phyloP scores from a whole-genome alignment of 1,139 yeast genomes.

The Eremothecium coryli region DNA sequence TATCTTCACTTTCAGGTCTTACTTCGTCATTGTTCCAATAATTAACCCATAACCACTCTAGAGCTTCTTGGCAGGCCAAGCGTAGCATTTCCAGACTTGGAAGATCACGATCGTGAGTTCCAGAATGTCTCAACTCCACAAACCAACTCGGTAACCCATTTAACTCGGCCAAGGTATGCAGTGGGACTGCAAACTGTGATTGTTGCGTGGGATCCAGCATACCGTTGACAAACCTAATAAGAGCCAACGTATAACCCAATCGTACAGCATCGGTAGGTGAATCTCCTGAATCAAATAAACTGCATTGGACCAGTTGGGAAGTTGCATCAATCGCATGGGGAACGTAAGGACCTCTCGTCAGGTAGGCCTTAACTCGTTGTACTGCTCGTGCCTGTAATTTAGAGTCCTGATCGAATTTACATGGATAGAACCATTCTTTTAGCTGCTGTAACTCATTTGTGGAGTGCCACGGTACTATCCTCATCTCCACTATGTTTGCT shows the following conservation, averaged over 20 bases:
- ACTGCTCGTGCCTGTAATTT: conserved; percentile 42
- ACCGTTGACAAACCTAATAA: conserved; percentile 87
- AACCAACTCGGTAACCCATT: conserved; percentile 69
- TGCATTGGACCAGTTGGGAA: conserved; percentile 47
- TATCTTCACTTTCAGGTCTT: conserved; percentile 25
- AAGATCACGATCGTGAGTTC: conserved; percentile 73
- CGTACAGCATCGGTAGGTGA: conserved; percentile 18
- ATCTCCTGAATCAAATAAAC: conserved; percentile 35
- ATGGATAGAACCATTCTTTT: conserved; percentile 50
- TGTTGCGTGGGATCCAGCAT: conserved; percentile 80
- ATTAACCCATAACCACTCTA: conserved; percentile 64
- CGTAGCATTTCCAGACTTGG: conserved; percentile 66
- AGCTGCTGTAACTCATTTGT: conserved; percentile 44
- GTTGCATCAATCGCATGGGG: conserved; percentile 80
- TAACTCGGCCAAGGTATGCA: conserved; percentile 62
- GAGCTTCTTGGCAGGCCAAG: conserved; percentile 47
- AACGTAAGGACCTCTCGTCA: conserved; percentile 53
- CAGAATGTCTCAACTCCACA: conserved; percentile 84
- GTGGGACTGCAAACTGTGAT: conserved; percentile 67
- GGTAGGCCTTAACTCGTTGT: conserved; percentile 50
- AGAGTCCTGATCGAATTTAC: conserved; percentile 22
- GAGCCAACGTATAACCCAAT: conserved; percentile 46
- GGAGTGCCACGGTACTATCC: conserved; percentile 49
- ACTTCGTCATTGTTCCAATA: conserved; percentile 52
- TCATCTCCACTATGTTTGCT: no score